Conservation (phyloP, 768 basidiomycete genomes). For the Hericium coralloides region DNA sequence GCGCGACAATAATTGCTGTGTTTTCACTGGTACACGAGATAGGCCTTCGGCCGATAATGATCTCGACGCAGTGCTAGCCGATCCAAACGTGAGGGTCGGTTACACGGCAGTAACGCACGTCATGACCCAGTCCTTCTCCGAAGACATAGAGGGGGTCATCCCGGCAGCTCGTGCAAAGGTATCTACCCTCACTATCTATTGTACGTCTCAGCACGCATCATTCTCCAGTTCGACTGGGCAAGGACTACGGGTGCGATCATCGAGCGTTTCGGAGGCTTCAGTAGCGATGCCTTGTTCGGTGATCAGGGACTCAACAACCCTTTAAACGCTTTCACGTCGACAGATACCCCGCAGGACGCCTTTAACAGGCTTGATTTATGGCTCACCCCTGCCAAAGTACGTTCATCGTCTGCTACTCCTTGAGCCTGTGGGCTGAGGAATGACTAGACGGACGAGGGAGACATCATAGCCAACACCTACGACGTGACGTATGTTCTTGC, state of each 20-base stretch:
- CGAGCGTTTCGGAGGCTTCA: constrained; percentile 1
- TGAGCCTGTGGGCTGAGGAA: not conserved
- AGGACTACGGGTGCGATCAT: not conserved
- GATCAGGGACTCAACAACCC: constrained; percentile 1
- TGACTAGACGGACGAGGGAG: not conserved
- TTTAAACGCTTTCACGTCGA: constrained; percentile 1
- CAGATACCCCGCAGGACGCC: not conserved
- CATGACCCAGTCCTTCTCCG: not conserved
- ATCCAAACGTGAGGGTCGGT: not conserved
- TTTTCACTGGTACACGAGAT: not conserved
- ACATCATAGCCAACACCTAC: not conserved
- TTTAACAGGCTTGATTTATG: constrained; percentile 3
- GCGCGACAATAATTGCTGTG: not conserved
- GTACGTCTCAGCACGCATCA: too few species aligned
- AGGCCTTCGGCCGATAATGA: not conserved
- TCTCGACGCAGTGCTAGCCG: not conserved
- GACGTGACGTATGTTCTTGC: not conserved
- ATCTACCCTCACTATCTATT: not conserved
- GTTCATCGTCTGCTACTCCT: not conserved
- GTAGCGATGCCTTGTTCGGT: not conserved
- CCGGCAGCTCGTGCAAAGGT: not conserved
- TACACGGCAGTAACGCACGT: not conserved
- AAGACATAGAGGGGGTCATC: not conserved
- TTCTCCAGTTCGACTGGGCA: constrained; percentile 1
- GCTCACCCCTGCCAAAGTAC: constrained; percentile 2